Base-by-base conservation (phyloP, 306 rosid genomes). In the Prunus persica region DNA sequence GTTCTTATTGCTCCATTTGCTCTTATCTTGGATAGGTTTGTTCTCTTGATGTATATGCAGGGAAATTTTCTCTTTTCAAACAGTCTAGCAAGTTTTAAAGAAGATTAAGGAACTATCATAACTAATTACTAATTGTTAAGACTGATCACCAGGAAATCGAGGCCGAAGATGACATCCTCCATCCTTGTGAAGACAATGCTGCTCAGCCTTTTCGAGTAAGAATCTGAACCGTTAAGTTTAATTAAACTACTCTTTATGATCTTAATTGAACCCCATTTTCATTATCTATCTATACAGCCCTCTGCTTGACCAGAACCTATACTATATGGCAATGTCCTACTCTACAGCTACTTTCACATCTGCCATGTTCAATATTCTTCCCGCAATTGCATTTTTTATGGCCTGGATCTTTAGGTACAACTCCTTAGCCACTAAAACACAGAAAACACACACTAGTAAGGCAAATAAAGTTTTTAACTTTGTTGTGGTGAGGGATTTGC, bases 321-420 rank as follows among this genome's bases (percentile, higher is more conserved):
- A 16, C 58, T 78, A 27, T 46, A 38, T 72, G 7, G 85, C 77
- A 12, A 52, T 81, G 79, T 71, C 72, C 60, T 38, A 58, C 20
- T 75, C 88, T 11, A 81, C 81, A n/a, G 79, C 85, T 4, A 85
- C 83, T n/a, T 85, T 82, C 76, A 30, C 86, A 24, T 46, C 86
- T 10, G 88, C 83, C 22, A 81, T 85, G 88, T 75, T 69, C 77
- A 82, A 85, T 67, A 67, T 72, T 66, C 55, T 79, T 24, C 84
- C 82, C 8, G 86, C 79, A 7, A 71, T 82, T 82, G 77, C 79
- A n/a, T 82, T 82, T 67, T 18, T 81, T 13, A 78, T 78, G 79
- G 88, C 86, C 43, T 67, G 83, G 83, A 78, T 56, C 41, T 75
- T 79, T 38, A 22, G 88, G 85, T 81, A 74, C 22, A 2, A 60